Conservation (phyloP, 164 flowering plant species). For the Chimonanthus praecox region DNA sequence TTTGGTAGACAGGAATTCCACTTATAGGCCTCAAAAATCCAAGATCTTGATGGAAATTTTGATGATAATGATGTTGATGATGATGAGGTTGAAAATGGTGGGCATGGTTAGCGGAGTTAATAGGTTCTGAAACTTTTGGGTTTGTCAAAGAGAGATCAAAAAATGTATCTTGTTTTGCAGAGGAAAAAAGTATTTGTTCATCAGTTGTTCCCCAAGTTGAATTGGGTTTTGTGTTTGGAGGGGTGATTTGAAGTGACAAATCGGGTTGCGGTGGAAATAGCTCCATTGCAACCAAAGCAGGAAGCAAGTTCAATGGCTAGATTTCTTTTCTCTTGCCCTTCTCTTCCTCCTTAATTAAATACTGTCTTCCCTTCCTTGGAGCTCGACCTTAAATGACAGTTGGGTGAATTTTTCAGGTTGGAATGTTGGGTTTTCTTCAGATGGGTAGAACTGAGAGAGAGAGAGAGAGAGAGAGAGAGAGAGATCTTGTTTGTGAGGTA, state of each 20-base stretch:
- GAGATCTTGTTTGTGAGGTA: slow-evolving; percentile 59
- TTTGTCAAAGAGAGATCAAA: slow-evolving; percentile 61
- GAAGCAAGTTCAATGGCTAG: background rate
- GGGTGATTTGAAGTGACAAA: slow-evolving; percentile 88
- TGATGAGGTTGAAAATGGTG: slow-evolving; percentile 15
- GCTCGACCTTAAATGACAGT: background rate
- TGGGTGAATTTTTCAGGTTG: slow-evolving; percentile 8
- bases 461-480: slow-evolving; percentile 5
- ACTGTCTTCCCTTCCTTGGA: background rate
- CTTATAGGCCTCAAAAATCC: slow-evolving; percentile 72
- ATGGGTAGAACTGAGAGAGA: slow-evolving; percentile 8
- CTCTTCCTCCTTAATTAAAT: background rate
- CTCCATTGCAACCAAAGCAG: slow-evolving; percentile 46
- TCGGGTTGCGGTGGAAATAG: slow-evolving; percentile 93
- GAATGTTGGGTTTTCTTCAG: slow-evolving; percentile 12
- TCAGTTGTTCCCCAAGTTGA: slow-evolving; percentile 39
- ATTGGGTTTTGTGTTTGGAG: slow-evolving; percentile 62
- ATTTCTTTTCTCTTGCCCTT: slow-evolving; percentile 3
- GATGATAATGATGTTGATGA: slow-evolving; percentile 21
- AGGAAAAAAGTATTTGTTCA: slow-evolving; percentile 48
- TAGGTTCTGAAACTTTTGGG: slow-evolving; percentile 31
- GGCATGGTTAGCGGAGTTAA: slow-evolving; percentile 15
- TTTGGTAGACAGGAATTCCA: slow-evolving; percentile 83
- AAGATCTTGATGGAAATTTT: slow-evolving; percentile 28
- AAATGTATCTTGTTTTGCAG: slow-evolving; percentile 20